These are phyloP conservation scores for Backusella australiensis DNA, from an alignment of 192 early-diverging fungal genomes.

Conservation along the genomic window DNA sequence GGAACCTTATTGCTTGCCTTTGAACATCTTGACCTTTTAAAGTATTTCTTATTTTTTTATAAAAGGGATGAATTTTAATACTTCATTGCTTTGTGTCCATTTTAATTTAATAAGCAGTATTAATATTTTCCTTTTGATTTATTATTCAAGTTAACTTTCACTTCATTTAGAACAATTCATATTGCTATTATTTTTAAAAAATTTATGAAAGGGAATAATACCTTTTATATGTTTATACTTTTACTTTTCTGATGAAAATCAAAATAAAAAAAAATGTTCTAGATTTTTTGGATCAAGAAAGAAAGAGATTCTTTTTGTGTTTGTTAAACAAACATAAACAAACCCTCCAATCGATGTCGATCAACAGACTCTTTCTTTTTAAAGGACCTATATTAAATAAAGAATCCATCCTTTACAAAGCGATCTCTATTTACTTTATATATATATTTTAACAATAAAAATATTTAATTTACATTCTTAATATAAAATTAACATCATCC, in stretches of 20 bases:
- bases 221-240: not conserved
- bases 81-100: not conserved
- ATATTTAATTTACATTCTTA: not conserved
- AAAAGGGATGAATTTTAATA: not conserved
- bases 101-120: not conserved
- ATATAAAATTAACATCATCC: not conserved
- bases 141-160: not conserved
- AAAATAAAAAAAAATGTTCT: not conserved
- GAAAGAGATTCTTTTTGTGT: not conserved
- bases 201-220: not conserved
- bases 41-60: not conserved
- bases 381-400: not conserved
- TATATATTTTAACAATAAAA: not conserved
- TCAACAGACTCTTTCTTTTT: not conserved
- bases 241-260: not conserved
- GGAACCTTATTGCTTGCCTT: not conserved
- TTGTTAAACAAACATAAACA: not conserved
- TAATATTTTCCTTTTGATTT: not conserved
- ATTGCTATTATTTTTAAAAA: not conserved
- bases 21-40: not conserved
- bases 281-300: not conserved
- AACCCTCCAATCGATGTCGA: slow-evolving; percentile 3
- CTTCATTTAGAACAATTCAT: not conserved
- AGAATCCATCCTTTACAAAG: too few species aligned
- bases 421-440: too few species aligned